Base-by-base conservation (phyloP, 257 asterid genomes). In the Nicotiana tabacum region DNA sequence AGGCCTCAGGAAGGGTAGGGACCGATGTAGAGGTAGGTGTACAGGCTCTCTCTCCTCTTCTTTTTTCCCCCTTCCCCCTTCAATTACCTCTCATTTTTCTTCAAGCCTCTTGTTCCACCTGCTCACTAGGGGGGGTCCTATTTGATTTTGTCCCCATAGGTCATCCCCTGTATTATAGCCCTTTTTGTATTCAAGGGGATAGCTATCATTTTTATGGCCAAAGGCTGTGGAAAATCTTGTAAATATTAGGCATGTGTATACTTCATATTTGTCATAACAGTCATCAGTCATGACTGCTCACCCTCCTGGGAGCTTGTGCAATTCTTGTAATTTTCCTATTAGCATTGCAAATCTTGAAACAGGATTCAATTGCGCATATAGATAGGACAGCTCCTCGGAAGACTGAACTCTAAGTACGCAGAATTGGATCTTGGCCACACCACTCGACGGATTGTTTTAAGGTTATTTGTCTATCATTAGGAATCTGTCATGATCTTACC, bases 221-320 rank as follows among this genome's bases (percentile, higher is more conserved):
- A 91, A 90, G 98, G 96, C 98, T 92, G 89, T 89, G 86, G 89
- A 89, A 83, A 84, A 85, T 86, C 91, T 89, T 89, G 90, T 89
- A 87, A 87, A 43, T 77, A 80, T 80, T 82, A 64, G 78, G 66
- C 70, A 29, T 77, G 72, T 74, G 80, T 76, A 27, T 51, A 8
- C 46, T 51, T 39, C 9, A 76, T 15, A 76, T 76, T 48, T 76
- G 62, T 27, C 79, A 46, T 56, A 24, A 24, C 84, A 67, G 57
- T 53, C 35, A 51, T 27, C 77, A 15, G 68, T 61, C 55, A 29
- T 64, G 74, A 66, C 78, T 84, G 78, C 48, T 16, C 70, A 56
- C 67, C 77, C 43, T 48, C 82, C 12, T 61, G 32, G 66, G 79
- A 69, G 81, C 85, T 80, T 68, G 82, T 67, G 80, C 85, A 69